Evolutionary conservation across 495 filamentous ascomycete genomes (phyloP).

Genomic region (Cudoniella acicularis): DNA sequence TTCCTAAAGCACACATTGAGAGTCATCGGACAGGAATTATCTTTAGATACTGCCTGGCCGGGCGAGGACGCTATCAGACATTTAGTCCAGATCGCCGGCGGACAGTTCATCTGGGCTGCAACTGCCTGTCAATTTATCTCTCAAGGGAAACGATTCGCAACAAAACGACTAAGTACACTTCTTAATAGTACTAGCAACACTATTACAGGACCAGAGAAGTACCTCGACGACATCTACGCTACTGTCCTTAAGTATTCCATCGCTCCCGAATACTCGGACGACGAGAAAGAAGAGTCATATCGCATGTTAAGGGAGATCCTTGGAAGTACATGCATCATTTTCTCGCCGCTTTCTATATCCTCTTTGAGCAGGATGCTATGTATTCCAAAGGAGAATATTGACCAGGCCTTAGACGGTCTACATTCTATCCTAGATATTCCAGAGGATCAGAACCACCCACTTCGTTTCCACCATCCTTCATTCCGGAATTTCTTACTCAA

Average conservation of each 20-base stretch:
- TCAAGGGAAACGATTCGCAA: constrained; percentile 6
- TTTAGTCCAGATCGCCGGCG: constrained; percentile 1
- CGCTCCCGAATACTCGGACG: background rate
- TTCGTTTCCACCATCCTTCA: constrained; percentile 43
- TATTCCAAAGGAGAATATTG: constrained; percentile 4
- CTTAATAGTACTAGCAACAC: background rate
- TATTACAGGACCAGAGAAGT: background rate
- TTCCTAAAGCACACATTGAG: too few species aligned
- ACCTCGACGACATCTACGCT: constrained; percentile 7
- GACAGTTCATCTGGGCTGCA: constrained; percentile 8
- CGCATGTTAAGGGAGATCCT: background rate
- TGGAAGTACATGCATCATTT: background rate
- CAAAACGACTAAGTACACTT: background rate
- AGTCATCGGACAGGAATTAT: background rate
- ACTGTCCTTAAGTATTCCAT: constrained; percentile 1
- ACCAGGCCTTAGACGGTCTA: constrained; percentile 24
- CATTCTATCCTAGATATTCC: constrained; percentile 35
- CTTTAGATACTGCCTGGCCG: background rate
- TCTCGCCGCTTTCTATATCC: background rate
- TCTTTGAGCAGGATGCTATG: background rate
- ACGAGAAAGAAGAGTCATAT: constrained; percentile 1
- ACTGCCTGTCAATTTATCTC: background rate
- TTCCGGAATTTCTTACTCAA: constrained; percentile 49
- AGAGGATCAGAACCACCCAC: constrained; percentile 16
- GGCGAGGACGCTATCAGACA: constrained; percentile 1